Percentiles rank a stretch among this genome's conserved stretches.
phyloP scores from a whole-genome alignment of 106 monocot genomes.

The Cymbidium sinense region DNA sequence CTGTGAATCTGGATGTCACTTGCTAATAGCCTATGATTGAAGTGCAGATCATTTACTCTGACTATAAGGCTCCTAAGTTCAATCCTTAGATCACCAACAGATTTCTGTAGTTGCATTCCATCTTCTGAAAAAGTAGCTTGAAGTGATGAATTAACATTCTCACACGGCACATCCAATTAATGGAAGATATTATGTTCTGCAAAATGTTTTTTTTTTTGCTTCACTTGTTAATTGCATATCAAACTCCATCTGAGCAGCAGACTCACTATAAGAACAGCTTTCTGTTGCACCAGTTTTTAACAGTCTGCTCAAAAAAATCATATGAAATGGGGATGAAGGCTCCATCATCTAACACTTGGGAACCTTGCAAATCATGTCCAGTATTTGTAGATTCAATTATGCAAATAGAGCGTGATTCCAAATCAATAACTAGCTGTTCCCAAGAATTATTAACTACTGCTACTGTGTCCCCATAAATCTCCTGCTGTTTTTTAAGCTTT shows the following conservation, averaged over 20 bases:
- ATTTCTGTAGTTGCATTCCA: conserved; percentile 32
- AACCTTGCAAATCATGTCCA: conserved; percentile 14
- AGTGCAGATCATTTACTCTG: conserved; percentile 48
- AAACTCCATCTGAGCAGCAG: conserved; percentile 17
- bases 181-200: conserved; percentile 28
- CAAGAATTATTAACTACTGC: conserved; percentile 43
- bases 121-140: conserved; percentile 26
- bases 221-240: conserved; percentile 9
- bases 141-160: conserved; percentile 22
- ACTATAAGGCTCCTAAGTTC: conserved; percentile 38
- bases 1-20: conserved; percentile 46
- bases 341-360: conserved; percentile 25
- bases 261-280: conserved; percentile 29
- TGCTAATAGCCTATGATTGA: conserved; percentile 44
- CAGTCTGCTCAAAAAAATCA: conserved; percentile 55
- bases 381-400: conserved; percentile 23
- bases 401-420: conserved; percentile 31
- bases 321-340: conserved; percentile 20
- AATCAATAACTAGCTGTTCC: conserved; percentile 67
- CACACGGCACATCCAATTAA: conserved; percentile 42
- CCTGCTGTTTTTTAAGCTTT: conserved; percentile 56
- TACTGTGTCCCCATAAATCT: conserved; percentile 41
- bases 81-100: conserved; percentile 13
- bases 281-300: conserved; percentile 60
- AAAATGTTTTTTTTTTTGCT: conserved; percentile 26